Base-by-base conservation (phyloP, 148 eudicot species). In the Camellia lanceoleosa region DNA sequence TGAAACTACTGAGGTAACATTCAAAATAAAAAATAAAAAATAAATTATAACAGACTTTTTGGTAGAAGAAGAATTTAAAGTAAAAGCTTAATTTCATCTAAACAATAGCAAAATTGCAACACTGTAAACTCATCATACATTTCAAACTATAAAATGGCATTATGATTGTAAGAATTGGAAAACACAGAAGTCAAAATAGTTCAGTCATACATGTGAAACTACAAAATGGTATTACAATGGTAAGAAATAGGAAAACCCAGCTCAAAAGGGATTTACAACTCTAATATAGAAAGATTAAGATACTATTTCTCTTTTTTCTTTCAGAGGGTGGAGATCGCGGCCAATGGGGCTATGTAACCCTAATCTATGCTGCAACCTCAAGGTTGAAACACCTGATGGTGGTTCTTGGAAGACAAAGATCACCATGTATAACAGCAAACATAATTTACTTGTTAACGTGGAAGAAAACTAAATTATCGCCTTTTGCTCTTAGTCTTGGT, bases 401-500 rank as follows among this genome's bases (percentile, higher is more conserved):
- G 0, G 68, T 23, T 42, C 4, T 42, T 2, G 38, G 42, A 13
- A 42, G 18, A 68, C n/a, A 42, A 0, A 66, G 69, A 66, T 3
- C 16, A 68, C 42, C 44, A 49, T 68, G 46, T 64, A 43, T 16
- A 44, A 18, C 15, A 69, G 43, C 7, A 71, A 5, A 71, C 30
- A 18, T 2, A 47, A 3, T 8, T 20, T n/a, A 49, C 3, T 7
- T 0, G 19, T 42, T 23, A 23, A 38, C 13, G 60, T 61, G 2
- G 30, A 18, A 3, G 61, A 60, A 47, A 62, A n/a, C 14, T 18
- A 71, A 80, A 80, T 49, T 78, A 87, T 59, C 97, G 90, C 75
- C 76, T 87, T 83, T 89, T 92, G 76, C 86, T 88, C 89, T 87
- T 92, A 20, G 74, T 81, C 86, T 89, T 93, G 71, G 82, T 75